A percentile compares a stretch with the other conserved stretches of the same genome.
These are phyloP conservation scores for Nothopassalora personata DNA, from an alignment of 2,329 filamentous ascomycete species.

Conservation along the genomic window DNA sequence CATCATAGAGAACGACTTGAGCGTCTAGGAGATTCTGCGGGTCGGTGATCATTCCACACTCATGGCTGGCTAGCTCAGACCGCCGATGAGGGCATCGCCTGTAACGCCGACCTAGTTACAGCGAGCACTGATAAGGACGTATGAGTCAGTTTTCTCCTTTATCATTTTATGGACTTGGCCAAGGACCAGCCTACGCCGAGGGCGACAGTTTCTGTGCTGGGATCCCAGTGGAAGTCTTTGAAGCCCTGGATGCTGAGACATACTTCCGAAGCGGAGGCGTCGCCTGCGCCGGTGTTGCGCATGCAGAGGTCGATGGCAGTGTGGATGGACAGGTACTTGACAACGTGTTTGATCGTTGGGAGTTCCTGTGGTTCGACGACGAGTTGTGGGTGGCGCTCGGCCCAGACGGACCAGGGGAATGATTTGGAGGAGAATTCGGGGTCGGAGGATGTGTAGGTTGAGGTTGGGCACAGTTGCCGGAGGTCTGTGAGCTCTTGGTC, in stretches of 20 bases:
- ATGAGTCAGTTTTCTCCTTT: slow-evolving; percentile 32
- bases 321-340: slow-evolving; percentile 31
- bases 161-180: slow-evolving; percentile 36
- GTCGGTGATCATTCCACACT: slow-evolving; percentile 37
- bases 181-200: slow-evolving; percentile 37
- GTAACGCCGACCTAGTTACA: slow-evolving; percentile 38
- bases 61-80: slow-evolving; percentile 36
- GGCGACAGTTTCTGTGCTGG: slow-evolving; percentile 27
- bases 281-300: slow-evolving; percentile 35
- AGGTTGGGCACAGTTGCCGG: slow-evolving; percentile 1
- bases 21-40: slow-evolving; percentile 39
- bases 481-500: slow-evolving; percentile 2
- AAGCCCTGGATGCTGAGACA: slow-evolving; percentile 37
- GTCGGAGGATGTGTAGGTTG: slow-evolving; percentile 5
- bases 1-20: slow-evolving; percentile 36
- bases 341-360: slow-evolving; percentile 28
- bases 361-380: slow-evolving; percentile 32
- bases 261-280: slow-evolving; percentile 35
- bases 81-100: slow-evolving; percentile 35
- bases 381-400: slow-evolving; percentile 31
- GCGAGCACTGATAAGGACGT: slow-evolving; percentile 34
- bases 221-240: slow-evolving; percentile 34
- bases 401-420: slow-evolving; percentile 32
- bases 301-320: slow-evolving; percentile 36
- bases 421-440: slow-evolving; percentile 13